These are phyloP conservation scores for Clitopilus passeckerianus DNA, from an alignment of 768 basidiomycete species.

Conservation along the genomic window DNA sequence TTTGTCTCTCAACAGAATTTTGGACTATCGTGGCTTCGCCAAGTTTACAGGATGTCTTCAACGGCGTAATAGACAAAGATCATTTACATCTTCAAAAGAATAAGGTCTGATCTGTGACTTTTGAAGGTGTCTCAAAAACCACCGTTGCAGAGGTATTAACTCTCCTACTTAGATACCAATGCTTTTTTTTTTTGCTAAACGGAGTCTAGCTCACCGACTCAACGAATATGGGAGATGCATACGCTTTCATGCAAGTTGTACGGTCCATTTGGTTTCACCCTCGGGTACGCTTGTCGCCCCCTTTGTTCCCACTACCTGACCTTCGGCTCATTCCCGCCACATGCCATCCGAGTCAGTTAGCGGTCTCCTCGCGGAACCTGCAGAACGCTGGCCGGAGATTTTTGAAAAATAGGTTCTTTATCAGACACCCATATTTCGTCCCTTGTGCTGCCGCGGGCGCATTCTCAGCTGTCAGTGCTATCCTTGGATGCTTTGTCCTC, in stretches of 20 bases:
- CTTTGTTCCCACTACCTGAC: no score
- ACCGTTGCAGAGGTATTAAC: constrained; percentile 11
- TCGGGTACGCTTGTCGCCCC: constrained; percentile 8
- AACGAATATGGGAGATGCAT: constrained; percentile 21
- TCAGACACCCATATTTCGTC: constrained; percentile 49
- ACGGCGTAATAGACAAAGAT: constrained; percentile 33
- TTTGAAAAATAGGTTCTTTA: constrained; percentile 38
- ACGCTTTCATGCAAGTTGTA: constrained; percentile 39
- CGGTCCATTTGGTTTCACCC: constrained; percentile 14
- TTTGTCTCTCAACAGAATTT: constrained; percentile 68
- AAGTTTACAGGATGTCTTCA: constrained; percentile 14
- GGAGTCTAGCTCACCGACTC: constrained; percentile 24
- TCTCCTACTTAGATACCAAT: no score
- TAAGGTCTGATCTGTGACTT: background rate
- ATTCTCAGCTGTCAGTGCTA: constrained; percentile 38
- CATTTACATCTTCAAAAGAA: constrained; percentile 13
- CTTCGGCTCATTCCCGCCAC: no score
- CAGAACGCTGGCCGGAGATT: constrained; percentile 36
- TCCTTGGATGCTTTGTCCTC: constrained; percentile 38
- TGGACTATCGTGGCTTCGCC: constrained; percentile 48
- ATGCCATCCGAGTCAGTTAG: no score
- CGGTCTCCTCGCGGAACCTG: constrained; percentile 41
- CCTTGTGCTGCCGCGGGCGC: constrained; percentile 53
- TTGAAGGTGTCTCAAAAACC: constrained; percentile 13
- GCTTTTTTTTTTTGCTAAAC: no score